Evolutionary conservation across 371 early-diverging fungal species (phyloP), one percentile per base, ranked within the genome.

Genomic region (Mortierella sp.): DNA sequence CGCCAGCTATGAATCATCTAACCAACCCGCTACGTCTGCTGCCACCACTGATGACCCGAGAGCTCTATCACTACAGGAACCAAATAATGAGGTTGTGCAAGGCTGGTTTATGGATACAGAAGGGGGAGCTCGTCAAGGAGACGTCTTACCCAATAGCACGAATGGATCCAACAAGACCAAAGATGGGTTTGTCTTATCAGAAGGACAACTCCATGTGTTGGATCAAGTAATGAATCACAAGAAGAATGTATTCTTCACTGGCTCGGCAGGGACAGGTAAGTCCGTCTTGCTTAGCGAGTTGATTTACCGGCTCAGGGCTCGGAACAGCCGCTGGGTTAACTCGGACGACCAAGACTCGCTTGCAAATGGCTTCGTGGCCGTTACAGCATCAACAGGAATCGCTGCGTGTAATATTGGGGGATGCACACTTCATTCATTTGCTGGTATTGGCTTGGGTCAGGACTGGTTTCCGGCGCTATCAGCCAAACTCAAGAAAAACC

Each of bases 351-450:
- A n/a, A n/a, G 34, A 34, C 7, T 4, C 10, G 2, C 60, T 60
- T 14, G 29, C 60, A 8, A 46, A 57, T 0, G 80, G 81, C 0
- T 79, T 82, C 39, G 80, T 94, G 4, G 92, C 90, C 0, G 84
- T 94, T 2, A 94, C 94, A n/a, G 96, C 96, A 9, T 87, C 96
- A 1, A 96, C 97, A 0, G 94, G 94, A 5, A 88, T 94, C 58
- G 95, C 96, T 3, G 96, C 96, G 0, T 85, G 86, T 61, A 90
- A 94, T 63, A 91, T 96, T 60, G 86, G 86, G 22, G 96, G 96
- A 2, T 79, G 76, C 27, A 95, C 96, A 0, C 57, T 96, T 27
- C 94, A 96, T 68, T 50, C 63, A 12, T 78, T 78, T 56, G 72
- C 78, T 6, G 78, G 78, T 28, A 81, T 91, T 19, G 94, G 94